A percentile compares a stretch with the other conserved stretches of the same genome.
Conservation (phyloP, 306 rosid genomes). For the Dalbergia cochinchinensis region DNA sequence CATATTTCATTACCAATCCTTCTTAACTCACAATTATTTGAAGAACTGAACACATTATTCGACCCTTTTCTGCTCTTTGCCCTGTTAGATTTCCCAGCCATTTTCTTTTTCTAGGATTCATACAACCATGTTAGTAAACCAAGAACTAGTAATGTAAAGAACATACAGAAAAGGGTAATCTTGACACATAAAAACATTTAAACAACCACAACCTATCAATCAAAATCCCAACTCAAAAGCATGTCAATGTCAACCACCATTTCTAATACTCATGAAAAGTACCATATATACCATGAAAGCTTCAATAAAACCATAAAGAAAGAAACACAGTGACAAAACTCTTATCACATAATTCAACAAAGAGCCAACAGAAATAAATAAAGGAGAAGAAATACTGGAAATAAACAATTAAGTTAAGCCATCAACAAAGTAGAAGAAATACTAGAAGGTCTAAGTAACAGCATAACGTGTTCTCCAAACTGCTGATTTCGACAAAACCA, state of each 20-base stretch:
- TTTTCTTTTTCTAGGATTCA: slow-evolving; percentile 49
- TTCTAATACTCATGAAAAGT: background rate
- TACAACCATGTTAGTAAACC: slow-evolving; percentile 35
- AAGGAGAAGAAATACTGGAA: background rate
- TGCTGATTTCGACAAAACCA: background rate
- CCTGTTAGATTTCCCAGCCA: slow-evolving; percentile 93
- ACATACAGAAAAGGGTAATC: background rate
- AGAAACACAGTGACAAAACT: background rate
- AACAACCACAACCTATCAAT: slow-evolving; percentile 3
- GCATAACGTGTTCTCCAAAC: background rate
- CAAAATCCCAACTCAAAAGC: slow-evolving; percentile 5
- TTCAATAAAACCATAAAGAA: background rate
- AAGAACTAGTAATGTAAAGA: background rate
- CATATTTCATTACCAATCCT: too few species aligned
- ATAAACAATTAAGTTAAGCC: background rate
- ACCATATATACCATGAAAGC: background rate
- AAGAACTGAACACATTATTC: slow-evolving; percentile 39
- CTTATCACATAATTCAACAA: background rate
- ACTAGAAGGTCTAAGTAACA: background rate
- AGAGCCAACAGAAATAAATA: background rate
- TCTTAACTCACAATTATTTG: too few species aligned
- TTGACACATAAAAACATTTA: background rate
- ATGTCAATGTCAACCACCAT: slow-evolving; percentile 15
- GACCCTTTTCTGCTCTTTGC: slow-evolving; percentile 72
- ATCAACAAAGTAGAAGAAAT: background rate